Percentiles rank a stretch among this genome's conserved stretches.
phyloP scores from a whole-genome alignment of 306 rosid genomes.

The Psophocarpus tetragonolobus region DNA sequence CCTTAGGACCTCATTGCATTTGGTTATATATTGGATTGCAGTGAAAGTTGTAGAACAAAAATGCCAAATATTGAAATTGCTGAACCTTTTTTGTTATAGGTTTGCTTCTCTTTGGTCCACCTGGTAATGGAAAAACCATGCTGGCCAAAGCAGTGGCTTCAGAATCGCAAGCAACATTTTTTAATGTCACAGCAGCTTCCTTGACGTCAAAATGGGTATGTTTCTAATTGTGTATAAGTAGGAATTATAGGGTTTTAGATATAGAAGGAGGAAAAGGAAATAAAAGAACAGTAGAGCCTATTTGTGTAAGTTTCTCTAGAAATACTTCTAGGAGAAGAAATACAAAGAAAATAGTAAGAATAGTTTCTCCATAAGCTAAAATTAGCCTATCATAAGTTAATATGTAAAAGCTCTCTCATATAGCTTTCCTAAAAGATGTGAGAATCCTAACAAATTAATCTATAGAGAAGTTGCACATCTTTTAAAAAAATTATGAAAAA shows the following conservation, averaged over 20 bases:
- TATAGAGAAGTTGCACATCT: too few species aligned
- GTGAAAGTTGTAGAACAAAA: slow-evolving; percentile 21
- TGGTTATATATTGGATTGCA: slow-evolving; percentile 12
- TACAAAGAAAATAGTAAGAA: too few species aligned
- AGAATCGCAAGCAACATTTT: slow-evolving; percentile 95
- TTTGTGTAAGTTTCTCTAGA: too few species aligned
- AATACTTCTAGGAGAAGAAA: too few species aligned
- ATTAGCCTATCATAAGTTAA: too few species aligned
- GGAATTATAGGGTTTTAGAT: background rate
- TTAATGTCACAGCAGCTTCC: slow-evolving; percentile 87
- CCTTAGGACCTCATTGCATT: slow-evolving; percentile 21
- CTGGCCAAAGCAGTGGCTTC: slow-evolving; percentile 99
- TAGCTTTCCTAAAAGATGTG: too few species aligned
- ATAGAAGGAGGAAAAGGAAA: background rate
- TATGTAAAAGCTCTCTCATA: too few species aligned
- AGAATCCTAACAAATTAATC: too few species aligned
- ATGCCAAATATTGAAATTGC: slow-evolving; percentile 16
- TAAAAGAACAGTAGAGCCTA: too few species aligned
- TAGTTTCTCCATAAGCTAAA: too few species aligned
- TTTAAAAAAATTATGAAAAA: too few species aligned
- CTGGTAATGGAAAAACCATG: slow-evolving; percentile 99
- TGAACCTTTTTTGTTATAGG: slow-evolving; percentile 53
- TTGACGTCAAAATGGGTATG: slow-evolving; percentile 97
- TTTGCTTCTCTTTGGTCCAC: slow-evolving; percentile 96
- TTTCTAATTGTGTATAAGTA: slow-evolving; percentile 36